A percentile compares a stretch with the other conserved stretches of the same genome.
phyloP scores from a whole-genome alignment of 179 eudicot genomes.

The Patellifolia procumbens region DNA sequence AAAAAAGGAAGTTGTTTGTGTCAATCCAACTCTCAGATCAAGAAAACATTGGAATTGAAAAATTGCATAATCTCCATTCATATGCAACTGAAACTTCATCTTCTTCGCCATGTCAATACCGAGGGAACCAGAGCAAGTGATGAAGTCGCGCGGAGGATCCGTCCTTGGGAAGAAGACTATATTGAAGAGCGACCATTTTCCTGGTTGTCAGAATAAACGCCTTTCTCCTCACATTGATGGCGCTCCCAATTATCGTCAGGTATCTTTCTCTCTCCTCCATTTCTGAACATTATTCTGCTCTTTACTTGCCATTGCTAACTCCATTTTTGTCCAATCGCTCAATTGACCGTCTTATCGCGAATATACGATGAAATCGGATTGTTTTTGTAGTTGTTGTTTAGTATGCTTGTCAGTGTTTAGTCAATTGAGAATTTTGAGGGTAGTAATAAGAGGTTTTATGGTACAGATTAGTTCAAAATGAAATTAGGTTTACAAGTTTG shows the following conservation, averaged over 20 bases:
- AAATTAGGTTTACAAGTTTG: too few species aligned
- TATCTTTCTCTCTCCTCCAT: slow-evolving; percentile 22
- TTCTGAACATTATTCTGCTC: too few species aligned
- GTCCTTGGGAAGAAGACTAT: slow-evolving; percentile 94
- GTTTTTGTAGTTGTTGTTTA: too few species aligned
- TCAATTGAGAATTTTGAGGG: too few species aligned
- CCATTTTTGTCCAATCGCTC: too few species aligned
- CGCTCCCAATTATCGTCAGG: slow-evolving; percentile 96
- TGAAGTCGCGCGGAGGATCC: slow-evolving; percentile 80
- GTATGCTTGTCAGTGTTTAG: too few species aligned
- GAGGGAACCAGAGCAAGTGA: slow-evolving; percentile 75
- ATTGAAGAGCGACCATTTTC: slow-evolving; percentile 96
- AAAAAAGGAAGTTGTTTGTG: too few species aligned
- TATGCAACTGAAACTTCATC: slow-evolving; percentile 5
- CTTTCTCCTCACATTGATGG: slow-evolving; percentile 90
- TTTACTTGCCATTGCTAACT: too few species aligned
- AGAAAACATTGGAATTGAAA: background rate
- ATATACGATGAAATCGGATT: too few species aligned
- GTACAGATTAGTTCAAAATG: too few species aligned
- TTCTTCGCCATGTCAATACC: slow-evolving; percentile 52
- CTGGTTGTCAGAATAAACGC: slow-evolving; percentile 93
- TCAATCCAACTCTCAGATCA: background rate
- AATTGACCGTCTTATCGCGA: too few species aligned
- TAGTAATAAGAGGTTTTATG: too few species aligned
- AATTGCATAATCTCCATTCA: background rate